A percentile compares a stretch with the other conserved stretches of the same genome.
These are phyloP conservation scores for Meyerozyma guilliermondii DNA, from an alignment of 1,139 yeast genomes.

Conservation along the genomic window DNA sequence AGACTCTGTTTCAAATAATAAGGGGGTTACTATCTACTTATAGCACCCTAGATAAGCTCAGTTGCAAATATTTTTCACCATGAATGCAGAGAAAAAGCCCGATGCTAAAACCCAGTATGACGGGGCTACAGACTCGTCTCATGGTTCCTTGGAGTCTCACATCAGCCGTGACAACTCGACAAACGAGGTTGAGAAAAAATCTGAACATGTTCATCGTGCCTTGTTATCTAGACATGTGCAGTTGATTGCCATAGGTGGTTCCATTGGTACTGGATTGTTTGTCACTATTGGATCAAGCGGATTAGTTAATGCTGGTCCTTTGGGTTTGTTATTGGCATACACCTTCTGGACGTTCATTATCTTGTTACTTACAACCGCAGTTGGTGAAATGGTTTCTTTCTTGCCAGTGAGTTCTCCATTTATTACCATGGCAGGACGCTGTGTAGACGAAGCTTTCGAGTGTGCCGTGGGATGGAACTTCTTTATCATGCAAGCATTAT, in stretches of 20 bases:
- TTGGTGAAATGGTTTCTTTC: slow-evolving; percentile 82
- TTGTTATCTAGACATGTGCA: slow-evolving; percentile 37
- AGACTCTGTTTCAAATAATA: neutral
- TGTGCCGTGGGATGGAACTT: slow-evolving; percentile 79
- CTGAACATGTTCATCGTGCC: slow-evolving; percentile 4
- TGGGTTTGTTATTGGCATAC: slow-evolving; percentile 39
- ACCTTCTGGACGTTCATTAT: slow-evolving; percentile 47
- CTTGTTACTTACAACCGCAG: slow-evolving; percentile 58
- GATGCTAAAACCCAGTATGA: neutral
- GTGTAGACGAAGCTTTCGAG: slow-evolving; percentile 65
- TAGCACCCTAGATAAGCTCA: neutral
- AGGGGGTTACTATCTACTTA: neutral
- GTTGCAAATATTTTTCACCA: neutral
- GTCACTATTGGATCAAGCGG: slow-evolving; percentile 43
- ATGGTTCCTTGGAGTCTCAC: neutral
- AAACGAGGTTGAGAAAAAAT: neutral
- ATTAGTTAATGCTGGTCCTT: slow-evolving; percentile 43
- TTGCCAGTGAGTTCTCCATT: slow-evolving; percentile 67
- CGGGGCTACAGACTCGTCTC: neutral
- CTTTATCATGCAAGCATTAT: slow-evolving; percentile 69
- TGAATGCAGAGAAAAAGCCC: neutral
- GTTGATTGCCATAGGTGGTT: slow-evolving; percentile 46
- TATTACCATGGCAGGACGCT: slow-evolving; percentile 50
- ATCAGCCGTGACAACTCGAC: neutral
- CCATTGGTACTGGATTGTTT: slow-evolving; percentile 46